Evolutionary conservation across 257 asterid genomes (phyloP), one percentile per base, ranked within the genome.

Genomic region (Penstemon newberryi): DNA sequence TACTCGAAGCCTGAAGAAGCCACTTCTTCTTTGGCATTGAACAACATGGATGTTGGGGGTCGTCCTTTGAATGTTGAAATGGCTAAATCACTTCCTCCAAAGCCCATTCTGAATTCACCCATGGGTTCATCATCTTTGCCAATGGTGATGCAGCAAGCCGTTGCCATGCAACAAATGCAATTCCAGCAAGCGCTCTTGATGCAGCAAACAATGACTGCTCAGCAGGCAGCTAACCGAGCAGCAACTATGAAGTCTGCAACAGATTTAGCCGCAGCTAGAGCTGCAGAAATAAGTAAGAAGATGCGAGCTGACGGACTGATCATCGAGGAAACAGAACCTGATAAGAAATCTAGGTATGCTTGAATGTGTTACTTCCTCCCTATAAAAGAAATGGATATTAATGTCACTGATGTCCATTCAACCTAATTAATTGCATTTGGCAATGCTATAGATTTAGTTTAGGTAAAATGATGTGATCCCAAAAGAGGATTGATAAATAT

Each of bases 81-180:
- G 97, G 96, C 99, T 43, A 94, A 89, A 77, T 84, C 97, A 63
- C 95, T 91, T 73, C 97, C 97, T 63, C 95, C 91, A 19, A 94
- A 81, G 73, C 90, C 96, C 65, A 55, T 66, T 51, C 58, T 77
- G 67, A 78, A 71, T 75, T 67, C 89, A 7, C 66, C 80, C 46
- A 6, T 74, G 77, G 73, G 74, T 69, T 87, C 97, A 53, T 87
- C 97, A 0, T 83, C 96, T 61, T 74, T 87, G 74, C 91, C 96
- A 19, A 78, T 84, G 85, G 86, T 83, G 81, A 86, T 91, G 97
- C 96, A 90, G 82, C 98, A 93, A 79, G 95, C 96, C 65, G 99
- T 93, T 75, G 99, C 97, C 55, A 85, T 85, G 94, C 97, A 93
- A 60, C 99, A 93, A 84, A 89, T 90, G 97, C 99, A 94, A 75